Conservation (phyloP, 192 early-diverging fungal genomes). For the Coemansia biformis region DNA sequence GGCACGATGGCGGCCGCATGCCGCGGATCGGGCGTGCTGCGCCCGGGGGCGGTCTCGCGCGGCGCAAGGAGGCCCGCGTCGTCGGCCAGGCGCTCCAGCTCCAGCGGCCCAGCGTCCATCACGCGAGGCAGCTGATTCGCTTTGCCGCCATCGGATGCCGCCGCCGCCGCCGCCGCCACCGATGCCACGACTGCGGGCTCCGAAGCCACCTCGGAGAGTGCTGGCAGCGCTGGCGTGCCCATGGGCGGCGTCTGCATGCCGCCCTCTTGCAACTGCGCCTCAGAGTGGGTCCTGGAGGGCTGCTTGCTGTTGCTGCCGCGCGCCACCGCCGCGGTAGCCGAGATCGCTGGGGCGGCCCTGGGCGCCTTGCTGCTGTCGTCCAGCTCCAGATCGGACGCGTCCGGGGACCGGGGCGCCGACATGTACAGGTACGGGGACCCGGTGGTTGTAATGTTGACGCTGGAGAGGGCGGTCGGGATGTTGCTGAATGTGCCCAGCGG, state of each 20-base stretch:
- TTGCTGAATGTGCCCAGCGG: conserved; percentile 37
- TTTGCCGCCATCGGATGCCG: conserved; percentile 13
- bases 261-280: too few species aligned
- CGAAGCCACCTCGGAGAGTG: neutral
- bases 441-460: conserved; percentile 38
- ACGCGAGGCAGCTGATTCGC: conserved; percentile 36
- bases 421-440: conserved; percentile 48
- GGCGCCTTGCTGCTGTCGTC: conserved; percentile 7
- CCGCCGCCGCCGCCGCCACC: neutral
- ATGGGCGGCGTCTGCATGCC: neutral
- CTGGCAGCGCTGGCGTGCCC: conserved; percentile 1
- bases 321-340: neutral
- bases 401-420: conserved; percentile 48
- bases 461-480: conserved; percentile 35
- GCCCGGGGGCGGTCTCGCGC: too few species aligned
- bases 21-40: too few species aligned
- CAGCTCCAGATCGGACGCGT: conserved; percentile 38
- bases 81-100: too few species aligned
- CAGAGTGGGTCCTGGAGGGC: too few species aligned
- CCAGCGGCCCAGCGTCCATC: too few species aligned
- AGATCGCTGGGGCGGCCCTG: neutral
- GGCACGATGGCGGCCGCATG: neutral
- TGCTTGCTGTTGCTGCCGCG: neutral
- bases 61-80: neutral
- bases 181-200: neutral